Percentiles rank a stretch among this genome's conserved stretches.
phyloP scores from a whole-genome alignment of 805 yeast species.

The Candida tallmaniae region DNA sequence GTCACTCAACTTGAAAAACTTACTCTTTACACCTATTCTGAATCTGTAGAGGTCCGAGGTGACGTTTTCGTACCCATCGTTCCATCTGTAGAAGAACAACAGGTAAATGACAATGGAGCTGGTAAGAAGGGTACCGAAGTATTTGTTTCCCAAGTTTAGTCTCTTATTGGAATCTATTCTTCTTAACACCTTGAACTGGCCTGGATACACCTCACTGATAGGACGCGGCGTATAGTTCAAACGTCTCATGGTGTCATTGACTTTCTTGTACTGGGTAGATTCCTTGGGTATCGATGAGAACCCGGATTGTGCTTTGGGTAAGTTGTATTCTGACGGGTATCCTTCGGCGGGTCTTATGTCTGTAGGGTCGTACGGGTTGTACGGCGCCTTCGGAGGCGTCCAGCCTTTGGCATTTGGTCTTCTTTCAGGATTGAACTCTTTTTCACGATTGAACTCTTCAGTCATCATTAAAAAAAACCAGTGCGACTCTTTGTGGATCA shows the following conservation, averaged over 20 bases:
- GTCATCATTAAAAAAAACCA: too few relatives aligned
- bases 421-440: constrained; percentile 32
- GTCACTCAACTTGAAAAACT: constrained; percentile 50
- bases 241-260: constrained; percentile 68
- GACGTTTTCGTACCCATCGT: constrained; percentile 75
- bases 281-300: constrained; percentile 59
- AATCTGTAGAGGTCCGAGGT: constrained; percentile 63
- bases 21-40: constrained; percentile 54
- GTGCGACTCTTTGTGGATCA: too few relatives aligned
- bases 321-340: constrained; percentile 74
- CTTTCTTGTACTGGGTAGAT: constrained; percentile 62
- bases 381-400: constrained; percentile 79
- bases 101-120: constrained; percentile 51
- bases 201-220: constrained; percentile 66
- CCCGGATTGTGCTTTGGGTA: constrained; percentile 54
- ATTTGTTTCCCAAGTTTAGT: constrained; percentile 57
- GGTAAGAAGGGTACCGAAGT: constrained; percentile 50
- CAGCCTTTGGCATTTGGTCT: constrained; percentile 76
- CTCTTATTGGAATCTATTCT: constrained; percentile 49
- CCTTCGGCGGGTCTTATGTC: constrained; percentile 80
- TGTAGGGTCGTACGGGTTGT: constrained; percentile 77
- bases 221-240: constrained; percentile 80
- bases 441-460: too few relatives aligned
- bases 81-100: constrained; percentile 77
- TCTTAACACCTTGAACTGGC: constrained; percentile 68